A percentile compares a stretch with the other conserved stretches of the same genome.
These are phyloP conservation scores for Pseudogymnoascus verrucosus DNA, from an alignment of 2,329 filamentous ascomycete species.

Conservation along the genomic window DNA sequence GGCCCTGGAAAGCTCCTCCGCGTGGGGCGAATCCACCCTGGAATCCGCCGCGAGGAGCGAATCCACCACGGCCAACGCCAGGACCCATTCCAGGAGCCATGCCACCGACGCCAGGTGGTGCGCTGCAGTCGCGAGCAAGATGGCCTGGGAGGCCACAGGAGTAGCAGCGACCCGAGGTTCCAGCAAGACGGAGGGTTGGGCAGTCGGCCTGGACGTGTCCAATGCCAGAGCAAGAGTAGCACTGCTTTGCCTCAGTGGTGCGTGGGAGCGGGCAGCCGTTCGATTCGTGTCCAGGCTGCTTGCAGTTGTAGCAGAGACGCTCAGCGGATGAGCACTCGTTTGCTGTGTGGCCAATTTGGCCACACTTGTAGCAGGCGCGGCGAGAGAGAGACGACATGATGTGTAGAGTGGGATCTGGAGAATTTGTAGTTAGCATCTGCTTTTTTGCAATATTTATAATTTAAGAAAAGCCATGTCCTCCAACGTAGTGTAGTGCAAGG, in stretches of 20 bases:
- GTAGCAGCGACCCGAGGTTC: slow-evolving; percentile 85
- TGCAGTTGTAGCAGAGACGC: slow-evolving; percentile 99
- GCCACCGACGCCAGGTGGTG: slow-evolving; percentile 47
- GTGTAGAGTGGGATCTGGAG: slow-evolving; percentile 1
- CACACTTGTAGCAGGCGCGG: slow-evolving; percentile 64
- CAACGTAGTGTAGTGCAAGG: background rate
- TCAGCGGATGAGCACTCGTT: slow-evolving; percentile 97
- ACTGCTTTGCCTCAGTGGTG: slow-evolving; percentile 98
- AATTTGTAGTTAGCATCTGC: background rate
- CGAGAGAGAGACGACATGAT: slow-evolving; percentile 72
- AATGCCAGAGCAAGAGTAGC: slow-evolving; percentile 98
- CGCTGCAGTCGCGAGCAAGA: slow-evolving; percentile 82
- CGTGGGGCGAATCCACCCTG: slow-evolving; percentile 55
- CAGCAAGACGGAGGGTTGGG: slow-evolving; percentile 83
- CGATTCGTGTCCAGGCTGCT: slow-evolving; percentile 77
- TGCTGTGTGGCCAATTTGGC: slow-evolving; percentile 71
- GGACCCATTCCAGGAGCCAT: slow-evolving; percentile 24
- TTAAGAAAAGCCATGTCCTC: background rate
- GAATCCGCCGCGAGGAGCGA: slow-evolving; percentile 64
- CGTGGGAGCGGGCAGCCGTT: slow-evolving; percentile 94
- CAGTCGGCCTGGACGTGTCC: slow-evolving; percentile 98
- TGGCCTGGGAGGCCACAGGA: slow-evolving; percentile 91
- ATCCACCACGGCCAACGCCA: slow-evolving; percentile 56
- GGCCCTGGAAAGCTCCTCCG: slow-evolving; percentile 65
- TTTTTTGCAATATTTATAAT: background rate